Conservation (phyloP, 352 stramenopile species). For the Globisporangium spinosum region DNA sequence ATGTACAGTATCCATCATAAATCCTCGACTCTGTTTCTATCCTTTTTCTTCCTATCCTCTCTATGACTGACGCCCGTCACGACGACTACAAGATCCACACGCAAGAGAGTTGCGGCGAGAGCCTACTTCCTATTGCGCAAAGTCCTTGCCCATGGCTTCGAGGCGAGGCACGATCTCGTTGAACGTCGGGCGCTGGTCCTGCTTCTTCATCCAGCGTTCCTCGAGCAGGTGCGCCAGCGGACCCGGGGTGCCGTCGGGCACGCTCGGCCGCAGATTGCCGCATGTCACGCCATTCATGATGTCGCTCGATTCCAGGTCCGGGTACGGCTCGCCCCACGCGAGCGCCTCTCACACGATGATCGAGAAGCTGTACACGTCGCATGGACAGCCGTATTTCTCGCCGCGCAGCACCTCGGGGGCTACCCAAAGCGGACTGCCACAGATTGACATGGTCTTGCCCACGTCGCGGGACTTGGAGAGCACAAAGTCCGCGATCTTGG, state of each 20-base stretch:
- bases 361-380: conserved; percentile 87
- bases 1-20: conserved; percentile 1
- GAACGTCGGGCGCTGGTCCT: conserved; percentile 74
- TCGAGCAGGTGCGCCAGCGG: conserved; percentile 55
- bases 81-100: not conserved
- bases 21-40: not conserved
- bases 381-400: conserved; percentile 79
- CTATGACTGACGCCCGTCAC: not conserved
- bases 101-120: not conserved
- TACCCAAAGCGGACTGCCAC: conserved; percentile 77
- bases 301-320: conserved; percentile 72
- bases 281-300: conserved; percentile 85
- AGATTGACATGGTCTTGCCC: conserved; percentile 86
- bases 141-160: conserved; percentile 80
- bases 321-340: conserved; percentile 77
- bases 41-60: not conserved
- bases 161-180: conserved; percentile 78
- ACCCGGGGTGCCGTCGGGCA: conserved; percentile 61
- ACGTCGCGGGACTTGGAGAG: conserved; percentile 84
- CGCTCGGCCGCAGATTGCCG: conserved; percentile 65
- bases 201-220: conserved; percentile 85
- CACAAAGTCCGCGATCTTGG: conserved; percentile 83
- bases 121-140: conserved; percentile 23
- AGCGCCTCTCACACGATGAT: conserved; percentile 88
- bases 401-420: conserved; percentile 73